These are phyloP conservation scores for Camelina hispida DNA, from an alignment of 345 rosid genomes.

Conservation along the genomic window DNA sequence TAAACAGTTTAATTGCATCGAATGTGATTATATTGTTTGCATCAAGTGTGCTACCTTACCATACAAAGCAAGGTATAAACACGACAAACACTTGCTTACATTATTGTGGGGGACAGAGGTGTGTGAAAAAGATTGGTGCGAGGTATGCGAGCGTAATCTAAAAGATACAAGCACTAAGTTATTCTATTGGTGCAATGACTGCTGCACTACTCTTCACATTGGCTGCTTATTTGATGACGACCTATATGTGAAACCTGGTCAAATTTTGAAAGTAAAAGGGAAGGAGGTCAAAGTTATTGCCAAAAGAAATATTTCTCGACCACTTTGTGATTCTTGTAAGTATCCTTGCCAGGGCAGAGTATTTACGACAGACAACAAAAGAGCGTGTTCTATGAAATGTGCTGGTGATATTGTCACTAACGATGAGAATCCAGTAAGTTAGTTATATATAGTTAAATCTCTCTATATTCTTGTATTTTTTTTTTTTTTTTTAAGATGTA, in stretches of 20 bases:
- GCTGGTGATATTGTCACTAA: no score
- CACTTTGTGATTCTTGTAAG: neutral
- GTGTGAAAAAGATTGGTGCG: neutral
- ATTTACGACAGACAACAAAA: neutral
- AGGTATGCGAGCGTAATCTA: neutral
- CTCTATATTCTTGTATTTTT: no score
- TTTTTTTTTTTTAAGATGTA: no score
- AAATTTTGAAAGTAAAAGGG: neutral
- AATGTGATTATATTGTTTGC: neutral
- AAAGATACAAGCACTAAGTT: neutral
- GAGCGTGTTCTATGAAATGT: neutral
- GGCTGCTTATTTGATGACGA: neutral
- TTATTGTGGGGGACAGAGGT: neutral
- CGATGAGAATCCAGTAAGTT: no score
- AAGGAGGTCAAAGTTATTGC: neutral
- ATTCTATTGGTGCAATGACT: neutral
- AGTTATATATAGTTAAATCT: no score
- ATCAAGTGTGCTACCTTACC: slow-evolving; percentile 10
- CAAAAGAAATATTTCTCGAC: neutral
- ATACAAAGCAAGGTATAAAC: neutral
- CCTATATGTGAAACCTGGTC: neutral
- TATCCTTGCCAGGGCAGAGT: neutral
- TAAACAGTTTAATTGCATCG: neutral
- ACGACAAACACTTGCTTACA: slow-evolving; percentile 6
- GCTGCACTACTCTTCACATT: neutral